Evolutionary conservation across 306 rosid species (phyloP), one percentile per base, ranked within the genome.

Genomic region (Hippophae gyantsensis): DNA sequence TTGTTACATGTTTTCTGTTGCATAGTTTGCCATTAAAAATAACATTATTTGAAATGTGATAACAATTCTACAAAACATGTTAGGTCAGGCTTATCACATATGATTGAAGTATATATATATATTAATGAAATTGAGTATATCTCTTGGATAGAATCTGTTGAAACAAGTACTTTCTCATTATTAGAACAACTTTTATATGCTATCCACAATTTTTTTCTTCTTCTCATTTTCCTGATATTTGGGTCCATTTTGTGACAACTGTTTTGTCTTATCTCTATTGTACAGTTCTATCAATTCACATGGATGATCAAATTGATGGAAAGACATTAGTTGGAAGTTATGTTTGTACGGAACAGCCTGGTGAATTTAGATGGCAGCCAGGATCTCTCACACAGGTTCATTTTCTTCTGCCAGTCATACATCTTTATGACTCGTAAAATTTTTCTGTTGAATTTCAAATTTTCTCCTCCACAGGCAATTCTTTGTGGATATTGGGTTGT

Each of bases 281-380:
- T 62, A 72, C 81, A 90, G 98, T 90, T 76, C 72, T 90, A 46
- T 85, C 75, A 10, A 87, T 90, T 59, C 96, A 86, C 71, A 85
- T 90, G 98, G 96, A 87, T 72, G 96, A 90, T 70, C 98, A 90
- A 75, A 83, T 83, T 68, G 98, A 90, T 52, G 92, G 85, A 50
- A 81, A 84, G 69, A 90, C 90, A 65, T 77, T 90, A 67, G 73
- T 85, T 43, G 96, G 98, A 69, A 75, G 89, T 65, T 84, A 85
- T 52, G 92, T 85, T 9, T 79, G 96, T 74, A 72, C 98, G 11
- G 95, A 90, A 67, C 79, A 67, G 66, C 95, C 96, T 23, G 98
- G 98, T 61, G 95, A 90, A 60, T 90, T 87, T 70, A 76, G 81
- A 77, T 90, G 98, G 98, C 98, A 90, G 76, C 98, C 90, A 13